Base-by-base conservation (phyloP, 140 eudicot species). In the Erigeron philadelphicus region DNA sequence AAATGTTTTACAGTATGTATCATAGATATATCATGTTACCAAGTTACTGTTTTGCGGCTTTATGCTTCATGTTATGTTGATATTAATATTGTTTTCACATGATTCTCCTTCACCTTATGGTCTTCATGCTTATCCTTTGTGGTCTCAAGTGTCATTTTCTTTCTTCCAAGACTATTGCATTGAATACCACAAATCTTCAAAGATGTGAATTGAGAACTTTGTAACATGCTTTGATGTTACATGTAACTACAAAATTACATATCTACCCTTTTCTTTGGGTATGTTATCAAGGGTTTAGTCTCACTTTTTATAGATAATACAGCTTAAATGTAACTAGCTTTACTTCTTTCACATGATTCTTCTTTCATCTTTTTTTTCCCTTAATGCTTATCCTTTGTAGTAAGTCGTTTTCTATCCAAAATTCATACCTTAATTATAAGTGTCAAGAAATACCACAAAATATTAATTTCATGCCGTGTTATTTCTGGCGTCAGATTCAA, bases 131-230 rank as follows among this genome's bases (percentile, higher is more conserved):
- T 76, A 76, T 77, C 81, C 57, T 25, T 70, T 63, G 76, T 63
- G 81, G 81, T 77, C 81, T 77, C 77, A 64, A 6, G 13, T 45
- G 81, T 77, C 81, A 63, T 64, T 77, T 44, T 77, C 81, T 77
- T 77, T 63, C 77, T 18, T 64, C 62, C 66, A 70, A 43, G 77
- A 70, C 72, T 70, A 76, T 70, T 77, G 72, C 61, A 77, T 77
- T 55, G 64, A 77, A 70, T 77, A 77, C 81, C 77, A 77, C 81
- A 77, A 63, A 77, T 77, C 72, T 77, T 71, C 81, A 62, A 70
- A 70, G 76, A 70, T 76, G 81, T 77, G 64, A 71, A 71, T 64
- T 40, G 45, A 25, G 72, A 63, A 59, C 76, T 77, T 76, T 59
- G 54, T 56, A 64, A 65, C 81, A 77, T 77, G 73, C 81, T 77